A percentile compares a stretch with the other conserved stretches of the same genome.
Conservation (phyloP, 306 rosid genomes). For the Vicia villosa region DNA sequence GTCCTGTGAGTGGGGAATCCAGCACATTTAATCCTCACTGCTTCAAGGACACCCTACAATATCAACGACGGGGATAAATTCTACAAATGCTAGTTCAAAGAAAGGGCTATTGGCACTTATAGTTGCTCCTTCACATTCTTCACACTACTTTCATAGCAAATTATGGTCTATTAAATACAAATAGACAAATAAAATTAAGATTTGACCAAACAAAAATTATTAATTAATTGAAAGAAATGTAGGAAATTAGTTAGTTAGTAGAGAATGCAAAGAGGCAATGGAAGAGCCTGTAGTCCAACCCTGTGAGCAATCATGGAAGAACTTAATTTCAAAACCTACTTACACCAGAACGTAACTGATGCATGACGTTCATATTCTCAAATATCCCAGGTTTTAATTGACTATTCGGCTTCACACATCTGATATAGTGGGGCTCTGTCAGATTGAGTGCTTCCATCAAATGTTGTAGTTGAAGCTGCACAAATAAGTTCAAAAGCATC, state of each 20-base stretch:
- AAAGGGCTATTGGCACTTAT: neutral
- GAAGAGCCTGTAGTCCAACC: slow-evolving; percentile 27
- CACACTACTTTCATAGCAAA: slow-evolving; percentile 15
- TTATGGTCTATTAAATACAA: slow-evolving; percentile 23
- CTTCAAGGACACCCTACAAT: slow-evolving; percentile 94
- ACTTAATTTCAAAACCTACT: slow-evolving; percentile 49
- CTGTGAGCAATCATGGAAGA: slow-evolving; percentile 27
- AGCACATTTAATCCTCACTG: slow-evolving; percentile 88
- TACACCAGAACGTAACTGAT: slow-evolving; percentile 88
- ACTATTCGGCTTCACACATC: slow-evolving; percentile 93
- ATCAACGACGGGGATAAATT: slow-evolving; percentile 44
- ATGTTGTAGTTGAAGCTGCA: slow-evolving; percentile 92
- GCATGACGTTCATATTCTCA: slow-evolving; percentile 70
- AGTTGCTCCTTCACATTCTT: slow-evolving; percentile 29
- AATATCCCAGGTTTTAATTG: slow-evolving; percentile 62
- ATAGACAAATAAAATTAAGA: slow-evolving; percentile 21
- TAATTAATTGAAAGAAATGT: slow-evolving; percentile 8
- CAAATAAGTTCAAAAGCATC: slow-evolving; percentile 40
- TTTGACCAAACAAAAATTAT: slow-evolving; percentile 17
- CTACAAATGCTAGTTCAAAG: slow-evolving; percentile 36
- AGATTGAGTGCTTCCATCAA: slow-evolving; percentile 81
- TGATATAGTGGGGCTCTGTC: slow-evolving; percentile 88
- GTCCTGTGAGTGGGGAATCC: slow-evolving; percentile 88
- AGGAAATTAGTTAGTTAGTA: slow-evolving; percentile 24
- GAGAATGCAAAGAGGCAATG: slow-evolving; percentile 23